A percentile compares a stretch with the other conserved stretches of the same genome.
Conservation (phyloP, 177 flowering plant species). For the Vitis hybrid region DNA sequence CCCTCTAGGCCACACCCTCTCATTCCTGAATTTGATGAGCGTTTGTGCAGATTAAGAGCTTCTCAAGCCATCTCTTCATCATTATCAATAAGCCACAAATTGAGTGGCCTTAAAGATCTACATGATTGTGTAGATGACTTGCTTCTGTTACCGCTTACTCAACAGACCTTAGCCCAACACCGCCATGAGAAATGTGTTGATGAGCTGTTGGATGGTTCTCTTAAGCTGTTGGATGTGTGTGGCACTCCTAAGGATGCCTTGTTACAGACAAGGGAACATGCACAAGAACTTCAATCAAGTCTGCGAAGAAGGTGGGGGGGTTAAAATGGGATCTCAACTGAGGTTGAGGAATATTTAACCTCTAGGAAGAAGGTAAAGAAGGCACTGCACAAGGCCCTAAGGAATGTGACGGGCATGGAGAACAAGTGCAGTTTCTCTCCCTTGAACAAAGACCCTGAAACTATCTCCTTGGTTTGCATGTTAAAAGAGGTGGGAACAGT, state of each 20-base stretch:
- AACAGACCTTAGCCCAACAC: conserved; percentile 21
- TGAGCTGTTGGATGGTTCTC: conserved; percentile 32
- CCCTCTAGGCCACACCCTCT: conserved; percentile 28
- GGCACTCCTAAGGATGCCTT: conserved; percentile 28
- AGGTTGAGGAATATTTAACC: conserved; percentile 21
- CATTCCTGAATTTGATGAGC: conserved; percentile 16
- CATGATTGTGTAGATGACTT: conserved; percentile 25
- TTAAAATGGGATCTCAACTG: conserved; percentile 11
- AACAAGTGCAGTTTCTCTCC: conserved; percentile 3
- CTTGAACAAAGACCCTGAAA: conserved; percentile 18
- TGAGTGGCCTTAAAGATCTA: conserved; percentile 28
- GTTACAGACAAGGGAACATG: conserved; percentile 25
- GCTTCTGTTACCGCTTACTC: conserved; percentile 27
- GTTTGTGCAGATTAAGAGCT: conserved; percentile 17
- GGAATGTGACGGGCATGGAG: conserved; percentile 19
- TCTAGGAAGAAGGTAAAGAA: conserved; percentile 37
- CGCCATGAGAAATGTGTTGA: conserved; percentile 11
- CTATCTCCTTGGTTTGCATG: conserved; percentile 11
- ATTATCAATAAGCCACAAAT: conserved; percentile 15
- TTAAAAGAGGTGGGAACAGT: conserved; percentile 30
- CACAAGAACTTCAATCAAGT: conserved; percentile 27
- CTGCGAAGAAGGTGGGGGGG: conserved; percentile 32
- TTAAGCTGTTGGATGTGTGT: conserved; percentile 36
- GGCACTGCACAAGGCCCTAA: conserved; percentile 28
- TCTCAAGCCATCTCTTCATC: conserved; percentile 22